Percentiles rank a stretch among this genome's conserved stretches.
These are phyloP conservation scores for Ascoidea tarda DNA, from an alignment of 805 yeast species.

Conservation along the genomic window DNA sequence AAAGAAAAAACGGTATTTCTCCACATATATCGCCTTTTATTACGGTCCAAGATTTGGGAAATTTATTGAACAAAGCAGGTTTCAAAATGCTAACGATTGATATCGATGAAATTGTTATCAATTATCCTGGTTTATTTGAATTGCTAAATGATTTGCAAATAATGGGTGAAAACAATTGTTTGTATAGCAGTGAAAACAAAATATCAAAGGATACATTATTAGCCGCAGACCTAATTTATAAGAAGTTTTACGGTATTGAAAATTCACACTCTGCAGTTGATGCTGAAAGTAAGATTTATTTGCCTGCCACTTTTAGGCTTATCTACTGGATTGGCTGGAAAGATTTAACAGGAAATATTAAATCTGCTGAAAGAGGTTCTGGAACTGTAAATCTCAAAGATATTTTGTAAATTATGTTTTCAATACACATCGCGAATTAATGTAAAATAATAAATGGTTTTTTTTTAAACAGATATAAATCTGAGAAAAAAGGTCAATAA, in stretches of 20 bases:
- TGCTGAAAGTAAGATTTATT: constrained; percentile 18
- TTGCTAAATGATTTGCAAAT: constrained; percentile 57
- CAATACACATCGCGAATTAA: too few relatives aligned
- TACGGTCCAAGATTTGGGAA: constrained; percentile 63
- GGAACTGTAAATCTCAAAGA: constrained; percentile 60
- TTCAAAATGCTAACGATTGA: constrained; percentile 74
- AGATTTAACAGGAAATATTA: constrained; percentile 51
- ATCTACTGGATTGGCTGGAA: constrained; percentile 88
- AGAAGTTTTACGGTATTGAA: constrained; percentile 51
- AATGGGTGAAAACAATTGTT: constrained; percentile 80
- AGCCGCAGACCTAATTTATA: constrained; percentile 70
- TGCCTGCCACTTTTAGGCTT: constrained; percentile 74
- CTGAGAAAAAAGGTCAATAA: background rate
- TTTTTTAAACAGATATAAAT: too few relatives aligned
- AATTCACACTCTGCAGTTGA: constrained; percentile 23
- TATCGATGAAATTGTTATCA: constrained; percentile 69
- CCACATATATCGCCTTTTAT: constrained; percentile 77
- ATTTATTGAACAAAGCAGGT: constrained; percentile 58
- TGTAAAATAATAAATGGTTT: background rate
- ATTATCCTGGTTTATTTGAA: constrained; percentile 58
- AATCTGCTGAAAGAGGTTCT: constrained; percentile 61
- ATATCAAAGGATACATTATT: constrained; percentile 50
- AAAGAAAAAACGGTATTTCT: constrained; percentile 63
- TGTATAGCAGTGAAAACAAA: constrained; percentile 20
- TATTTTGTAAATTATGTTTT: constrained; percentile 19